Evolutionary conservation across 2,329 filamentous ascomycete species (phyloP).

Genomic region (Podosphaera fusca): DNA sequence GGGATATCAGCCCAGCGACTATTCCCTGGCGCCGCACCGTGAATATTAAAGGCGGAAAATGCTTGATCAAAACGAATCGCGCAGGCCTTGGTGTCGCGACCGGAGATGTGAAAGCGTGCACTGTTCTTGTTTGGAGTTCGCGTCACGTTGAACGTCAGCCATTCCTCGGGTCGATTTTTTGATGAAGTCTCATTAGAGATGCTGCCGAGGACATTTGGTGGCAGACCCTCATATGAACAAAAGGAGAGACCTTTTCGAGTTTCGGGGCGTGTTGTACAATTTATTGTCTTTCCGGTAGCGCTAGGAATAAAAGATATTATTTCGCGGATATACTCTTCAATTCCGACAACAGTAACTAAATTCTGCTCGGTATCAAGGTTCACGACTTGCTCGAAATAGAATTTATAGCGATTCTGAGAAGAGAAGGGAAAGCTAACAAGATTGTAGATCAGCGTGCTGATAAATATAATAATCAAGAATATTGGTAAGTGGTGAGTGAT

Average conservation of each 20-base stretch:
- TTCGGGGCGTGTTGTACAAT: slow-evolving; percentile 23
- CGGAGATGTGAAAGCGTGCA: slow-evolving; percentile 43
- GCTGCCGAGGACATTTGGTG: slow-evolving; percentile 37
- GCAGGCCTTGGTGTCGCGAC: slow-evolving; percentile 57
- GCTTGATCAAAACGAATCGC: slow-evolving; percentile 48
- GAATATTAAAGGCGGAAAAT: slow-evolving; percentile 39
- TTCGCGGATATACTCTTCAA: slow-evolving; percentile 40
- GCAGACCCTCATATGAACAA: slow-evolving; percentile 49
- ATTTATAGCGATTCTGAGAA: slow-evolving; percentile 52
- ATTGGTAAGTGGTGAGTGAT: slow-evolving; percentile 63
- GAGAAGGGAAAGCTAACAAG: slow-evolving; percentile 78
- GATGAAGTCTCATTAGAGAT: slow-evolving; percentile 20
- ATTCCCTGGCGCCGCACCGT: slow-evolving; percentile 34
- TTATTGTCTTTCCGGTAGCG: slow-evolving; percentile 34
- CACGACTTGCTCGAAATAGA: slow-evolving; percentile 66
- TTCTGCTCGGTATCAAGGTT: slow-evolving; percentile 54
- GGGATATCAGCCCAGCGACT: slow-evolving; percentile 37
- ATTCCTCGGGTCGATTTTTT: slow-evolving; percentile 23
- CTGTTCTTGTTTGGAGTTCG: slow-evolving; percentile 21
- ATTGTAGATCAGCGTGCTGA: slow-evolving; percentile 65
- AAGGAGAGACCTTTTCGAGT: slow-evolving; percentile 29
- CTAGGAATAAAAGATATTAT: slow-evolving; percentile 51
- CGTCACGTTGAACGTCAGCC: slow-evolving; percentile 44
- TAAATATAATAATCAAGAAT: slow-evolving; percentile 49
- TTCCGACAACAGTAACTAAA: slow-evolving; percentile 42